Conservation (phyloP, 2,329 filamentous ascomycete species). For the Fusarium albidum region DNA sequence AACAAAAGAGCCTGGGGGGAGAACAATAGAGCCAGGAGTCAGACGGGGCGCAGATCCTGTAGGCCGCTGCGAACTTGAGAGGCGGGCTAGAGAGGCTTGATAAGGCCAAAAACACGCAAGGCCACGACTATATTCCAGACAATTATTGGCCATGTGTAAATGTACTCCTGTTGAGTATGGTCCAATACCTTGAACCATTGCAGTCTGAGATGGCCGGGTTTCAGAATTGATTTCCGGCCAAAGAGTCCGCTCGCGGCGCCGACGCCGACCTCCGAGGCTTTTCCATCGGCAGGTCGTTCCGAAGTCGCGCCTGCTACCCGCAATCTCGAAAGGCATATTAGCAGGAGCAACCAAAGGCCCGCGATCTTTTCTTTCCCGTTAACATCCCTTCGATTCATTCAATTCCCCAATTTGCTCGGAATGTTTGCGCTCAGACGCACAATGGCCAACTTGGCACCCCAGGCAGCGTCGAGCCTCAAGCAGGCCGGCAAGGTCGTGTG, state of each 20-base stretch:
- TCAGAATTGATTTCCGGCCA: slow-evolving; percentile 1
- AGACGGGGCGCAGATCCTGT: no score
- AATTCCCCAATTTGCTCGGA: slow-evolving; percentile 17
- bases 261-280: slow-evolving; percentile 37
- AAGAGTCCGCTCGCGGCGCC: slow-evolving; percentile 19
- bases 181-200: no score
- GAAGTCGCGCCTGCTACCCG: slow-evolving; percentile 21
- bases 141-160: no score
- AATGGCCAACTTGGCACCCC: slow-evolving; percentile 50
- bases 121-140: no score
- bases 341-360: not conserved
- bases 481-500: slow-evolving; percentile 82
- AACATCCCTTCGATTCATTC: not conserved
- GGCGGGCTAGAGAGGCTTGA: no score
- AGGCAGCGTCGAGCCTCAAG: slow-evolving; percentile 55
- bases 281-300: slow-evolving; percentile 34
- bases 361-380: slow-evolving; percentile 1
- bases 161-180: no score
- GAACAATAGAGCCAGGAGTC: no score
- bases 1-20: no score
- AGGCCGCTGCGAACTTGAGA: no score
- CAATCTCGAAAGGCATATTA: not conserved
- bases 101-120: no score
- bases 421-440: slow-evolving; percentile 50
- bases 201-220: no score